Evolutionary conservation across 306 rosid genomes (phyloP), one percentile per base, ranked within the genome.

Genomic region (Casuarina equisetifolia): DNA sequence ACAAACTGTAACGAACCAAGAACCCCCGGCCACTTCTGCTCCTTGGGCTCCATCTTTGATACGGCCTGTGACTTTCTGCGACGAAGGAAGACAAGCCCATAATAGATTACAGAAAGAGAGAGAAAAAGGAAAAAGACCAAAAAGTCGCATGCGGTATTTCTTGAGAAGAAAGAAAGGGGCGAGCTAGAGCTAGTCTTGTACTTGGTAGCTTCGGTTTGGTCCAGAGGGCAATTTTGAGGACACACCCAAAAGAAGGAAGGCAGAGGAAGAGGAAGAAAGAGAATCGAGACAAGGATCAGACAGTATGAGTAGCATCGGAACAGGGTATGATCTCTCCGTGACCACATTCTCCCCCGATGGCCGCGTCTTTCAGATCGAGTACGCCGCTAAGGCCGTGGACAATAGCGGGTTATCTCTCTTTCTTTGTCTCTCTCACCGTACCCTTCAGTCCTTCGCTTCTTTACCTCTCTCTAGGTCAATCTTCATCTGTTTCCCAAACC

Each of bases 291-390:
- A 64, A 6, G 10, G 25, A 39, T 15, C 36, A 2, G 25, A 40
- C 64, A 84, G 42, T 42, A 94, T 94, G 98, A 92, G 97, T 80
- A 95, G 99, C 94, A 95, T 95, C 39, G 99, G 99, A 72, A 95
- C 99, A 0, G 99, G 99, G 15, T 95, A 95, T 80, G 99, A 95
- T 84, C 97, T 95, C 6, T 92, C 99, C 0, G 99, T 95, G 89
- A 95, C 99, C 19, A 95, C 99, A 40, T 95, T 95, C 82, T 95
- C 99, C 5, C 99, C 99, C 0, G 99, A 95, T 46, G 99, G 99
- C 61, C 97, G 99, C 17, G 97, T 95, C 72, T 95, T 95, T 74
- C 99, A 95, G 97, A 92, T 95, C 91, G 99, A 95, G 51, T 95
- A 95, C 32, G 99, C 99, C 4, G 92, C 97, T 49, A 95, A 95